Conservation (phyloP, 306 rosid species). For the Cercis canadensis region DNA sequence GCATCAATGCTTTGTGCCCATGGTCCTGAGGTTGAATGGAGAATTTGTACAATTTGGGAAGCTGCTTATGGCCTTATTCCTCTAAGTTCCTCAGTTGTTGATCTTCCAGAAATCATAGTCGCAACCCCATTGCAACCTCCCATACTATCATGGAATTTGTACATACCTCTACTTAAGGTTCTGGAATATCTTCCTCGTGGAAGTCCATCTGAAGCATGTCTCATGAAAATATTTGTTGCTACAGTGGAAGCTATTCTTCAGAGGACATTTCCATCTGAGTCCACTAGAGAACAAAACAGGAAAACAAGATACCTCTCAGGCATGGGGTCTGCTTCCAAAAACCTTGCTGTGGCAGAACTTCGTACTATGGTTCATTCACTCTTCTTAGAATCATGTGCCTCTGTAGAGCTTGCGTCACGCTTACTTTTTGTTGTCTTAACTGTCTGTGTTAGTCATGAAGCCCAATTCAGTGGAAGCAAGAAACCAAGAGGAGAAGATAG, state of each 20-base stretch:
- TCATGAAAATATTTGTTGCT: constrained; percentile 97
- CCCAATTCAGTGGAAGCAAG: constrained; percentile 77
- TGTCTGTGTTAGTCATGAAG: constrained; percentile 97
- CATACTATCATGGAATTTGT: constrained; percentile 88
- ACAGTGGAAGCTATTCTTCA: constrained; percentile 94
- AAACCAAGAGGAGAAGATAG: constrained; percentile 72
- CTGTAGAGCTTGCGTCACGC: constrained; percentile 94
- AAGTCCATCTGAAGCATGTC: constrained; percentile 98
- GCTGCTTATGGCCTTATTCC: constrained; percentile 99
- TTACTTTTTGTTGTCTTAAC: constrained; percentile 92
- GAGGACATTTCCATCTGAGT: constrained; percentile 84
- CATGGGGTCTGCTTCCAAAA: constrained; percentile 83
- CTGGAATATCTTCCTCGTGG: constrained; percentile 98
- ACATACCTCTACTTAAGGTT: constrained; percentile 94
- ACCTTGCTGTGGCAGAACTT: constrained; percentile 96
- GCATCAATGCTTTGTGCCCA: constrained; percentile 99
- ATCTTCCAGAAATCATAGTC: constrained; percentile 95
- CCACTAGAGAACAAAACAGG: constrained; percentile 75
- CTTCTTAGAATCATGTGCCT: constrained; percentile 93
- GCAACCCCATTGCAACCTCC: constrained; percentile 96
- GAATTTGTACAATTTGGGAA: constrained; percentile 99
- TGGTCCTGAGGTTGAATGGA: constrained; percentile 99
- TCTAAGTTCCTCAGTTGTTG: constrained; percentile 90
- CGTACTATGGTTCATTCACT: constrained; percentile 98
- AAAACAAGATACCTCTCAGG: constrained; percentile 72